phyloP scores from a whole-genome alignment of 2,329 filamentous ascomycete species.

The Thermothelomyces thermophilus region DNA sequence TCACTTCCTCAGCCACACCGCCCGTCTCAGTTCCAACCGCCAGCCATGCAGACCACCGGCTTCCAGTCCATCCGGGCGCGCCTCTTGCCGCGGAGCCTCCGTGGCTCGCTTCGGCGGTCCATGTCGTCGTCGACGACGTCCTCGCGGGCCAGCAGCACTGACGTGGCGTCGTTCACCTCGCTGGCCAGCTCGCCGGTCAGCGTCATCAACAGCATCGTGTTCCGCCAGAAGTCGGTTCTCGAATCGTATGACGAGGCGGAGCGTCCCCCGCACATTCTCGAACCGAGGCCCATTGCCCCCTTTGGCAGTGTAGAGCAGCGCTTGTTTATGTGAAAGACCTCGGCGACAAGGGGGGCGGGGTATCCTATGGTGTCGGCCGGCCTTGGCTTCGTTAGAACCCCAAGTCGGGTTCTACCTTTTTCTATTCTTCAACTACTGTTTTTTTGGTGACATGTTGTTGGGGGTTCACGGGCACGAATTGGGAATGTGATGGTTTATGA shows the following conservation, averaged over 20 bases:
- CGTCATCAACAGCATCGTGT: conserved; percentile 53
- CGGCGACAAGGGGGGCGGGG: background rate
- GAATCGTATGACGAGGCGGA: conserved; percentile 49
- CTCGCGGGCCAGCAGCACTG: conserved; percentile 38
- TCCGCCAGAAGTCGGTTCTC: conserved; percentile 49
- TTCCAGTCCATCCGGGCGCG: conserved; percentile 45
- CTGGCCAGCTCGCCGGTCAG: conserved; percentile 38
- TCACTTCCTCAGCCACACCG: background rate
- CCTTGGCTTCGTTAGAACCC: background rate
- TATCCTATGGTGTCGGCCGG: background rate
- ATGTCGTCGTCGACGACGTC: conserved; percentile 37
- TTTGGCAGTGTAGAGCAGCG: conserved; percentile 58
- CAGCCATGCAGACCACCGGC: conserved; percentile 42
- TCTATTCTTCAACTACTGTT: background rate
- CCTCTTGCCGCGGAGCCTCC: conserved; percentile 44
- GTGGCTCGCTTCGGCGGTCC: conserved; percentile 47
- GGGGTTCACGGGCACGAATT: background rate
- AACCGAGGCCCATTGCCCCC: conserved; percentile 57
- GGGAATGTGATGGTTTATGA: background rate
- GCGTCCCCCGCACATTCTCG: conserved; percentile 44
- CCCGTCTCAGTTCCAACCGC: conserved; percentile 11
- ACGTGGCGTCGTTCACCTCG: conserved; percentile 38
- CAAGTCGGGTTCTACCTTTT: background rate
- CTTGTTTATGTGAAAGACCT: conserved; percentile 31
- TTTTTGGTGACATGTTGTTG: conserved; percentile 12